Base-by-base conservation (phyloP, 225 moss, liverwort and hornwort species). In the Pleurozium schreberi region DNA sequence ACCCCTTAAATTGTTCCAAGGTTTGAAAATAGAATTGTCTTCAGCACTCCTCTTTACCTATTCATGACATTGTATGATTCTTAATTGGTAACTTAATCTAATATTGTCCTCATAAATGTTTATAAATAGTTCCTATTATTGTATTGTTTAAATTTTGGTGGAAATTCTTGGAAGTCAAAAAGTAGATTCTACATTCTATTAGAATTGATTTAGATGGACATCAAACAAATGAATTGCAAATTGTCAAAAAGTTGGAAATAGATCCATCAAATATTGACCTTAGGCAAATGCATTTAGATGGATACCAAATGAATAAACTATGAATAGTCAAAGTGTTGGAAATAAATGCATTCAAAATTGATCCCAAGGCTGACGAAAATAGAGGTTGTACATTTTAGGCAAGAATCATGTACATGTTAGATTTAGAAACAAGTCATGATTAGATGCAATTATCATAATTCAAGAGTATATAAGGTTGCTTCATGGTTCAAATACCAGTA, bases 331-430 rank as follows among this genome's bases (percentile, higher is more conserved):
- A n/a, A 57, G 6, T 57, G 1, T 17, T 55, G 4, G 4, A 38
- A 55, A 78, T 6, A 57, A 10, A 78, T 57, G 16, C 26, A 55
- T 78, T 1, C 2, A 55, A 36, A 38, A 78, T 38, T 4, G 1
- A 78, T 53, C 4, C 16, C 3, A 17, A n/a, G 1, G 1, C 17
- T n/a, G 0, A 55, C 0, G 0, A 16, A 23, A 36, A 36, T 53
- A 10, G 38, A 55, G 1, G 10, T 53, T 53, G 23, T 55, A 53
- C 26, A 78, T 9, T 55, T 55, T 23, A 38, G 16, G 25, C 10
- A 36, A 23, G 25, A 52, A 25, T 16, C 10, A 25, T 16, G 2
- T 55, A 75, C 25, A 1, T 10, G 6, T 38, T 75, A 20, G 38
- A 15, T 25, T 38, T n/a, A 16, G 3, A 78, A 38, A 6, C 2